Base-by-base conservation (phyloP, 2,329 filamentous ascomycete species). In the Pestalotiopsis sp. region DNA sequence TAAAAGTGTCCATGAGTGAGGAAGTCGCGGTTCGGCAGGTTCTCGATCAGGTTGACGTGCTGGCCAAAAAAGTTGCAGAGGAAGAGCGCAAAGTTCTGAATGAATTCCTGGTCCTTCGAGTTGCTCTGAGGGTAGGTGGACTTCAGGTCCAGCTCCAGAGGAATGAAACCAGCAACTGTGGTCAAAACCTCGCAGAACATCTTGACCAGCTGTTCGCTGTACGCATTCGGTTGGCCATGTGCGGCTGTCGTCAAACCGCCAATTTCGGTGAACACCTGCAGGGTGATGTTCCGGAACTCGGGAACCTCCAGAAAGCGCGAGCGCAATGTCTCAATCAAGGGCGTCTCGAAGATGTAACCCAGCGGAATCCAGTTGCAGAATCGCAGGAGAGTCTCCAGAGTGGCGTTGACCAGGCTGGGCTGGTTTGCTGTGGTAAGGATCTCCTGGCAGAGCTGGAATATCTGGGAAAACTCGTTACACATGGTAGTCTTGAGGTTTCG, bases 291-390 rank as follows among this genome's bases (percentile, higher is more conserved):
- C 69, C 97, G 92, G 83, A 98, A 99, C 76, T 98, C 95, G 52
- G 95, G 94, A 36, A 93, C 91, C 75, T 97, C 93, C 69, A 99
- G 87, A 82, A 99, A 99, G 66, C 96, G 91, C 69, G 92, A 97
- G 73, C 96, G 91, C 70, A 99, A 85, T 0, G 95, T 98, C 77
- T 97, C 94, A 81, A 99, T 98, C 72, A 99, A 91, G 45, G 93
- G 91, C 0, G 95, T 99, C 86, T 99, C 96, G 82, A 99, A 99
- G 75, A 99, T 98, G 83, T 98, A 99, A 68, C 97, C 96, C 52
- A 99, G 85, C 0, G 96, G 96, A 68, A 99, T 99, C 96, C 96
- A 99, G 86, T 98, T 98, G 80, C 97, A 92, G 82, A 99, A 99
- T 69, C 95, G 93, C 67, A 99, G 88, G 45, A 99, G 86, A 0